Evolutionary conservation across 1,284 basidiomycete genomes (phyloP).

Genomic region (Cystobasidiaceae sp.): DNA sequence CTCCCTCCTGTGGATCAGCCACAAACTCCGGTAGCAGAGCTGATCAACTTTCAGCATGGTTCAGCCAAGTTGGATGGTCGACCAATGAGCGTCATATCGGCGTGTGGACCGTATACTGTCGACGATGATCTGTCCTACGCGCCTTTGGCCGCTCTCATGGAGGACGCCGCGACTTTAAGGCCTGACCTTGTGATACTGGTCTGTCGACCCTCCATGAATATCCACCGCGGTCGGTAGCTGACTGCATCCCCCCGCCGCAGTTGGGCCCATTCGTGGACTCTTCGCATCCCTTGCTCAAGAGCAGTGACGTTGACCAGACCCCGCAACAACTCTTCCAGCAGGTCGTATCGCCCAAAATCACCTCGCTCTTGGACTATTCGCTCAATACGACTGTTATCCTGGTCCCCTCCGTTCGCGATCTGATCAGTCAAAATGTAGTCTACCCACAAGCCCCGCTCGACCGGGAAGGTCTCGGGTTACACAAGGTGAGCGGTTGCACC

Average conservation of each 20-base stretch:
- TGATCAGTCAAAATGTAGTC: constrained; percentile 71
- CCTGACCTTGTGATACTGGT: constrained; percentile 78
- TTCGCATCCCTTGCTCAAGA: constrained; percentile 64
- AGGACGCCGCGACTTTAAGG: constrained; percentile 56
- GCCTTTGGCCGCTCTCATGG: constrained; percentile 61
- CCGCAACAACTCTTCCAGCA: constrained; percentile 66
- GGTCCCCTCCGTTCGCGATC: constrained; percentile 74
- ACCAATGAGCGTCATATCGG: constrained; percentile 63
- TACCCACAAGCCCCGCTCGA: constrained; percentile 78
- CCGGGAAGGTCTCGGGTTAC: constrained; percentile 48
- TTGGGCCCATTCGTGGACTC: constrained; percentile 84
- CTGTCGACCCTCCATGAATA: no score
- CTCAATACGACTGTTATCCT: constrained; percentile 68
- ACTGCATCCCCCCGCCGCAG: constrained; percentile 51
- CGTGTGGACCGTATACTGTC: constrained; percentile 73
- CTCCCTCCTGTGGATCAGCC: constrained; percentile 48
- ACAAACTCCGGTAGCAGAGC: constrained; percentile 42
- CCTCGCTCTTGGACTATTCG: constrained; percentile 57
- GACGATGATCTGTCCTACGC: constrained; percentile 71
- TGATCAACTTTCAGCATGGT: constrained; percentile 45
- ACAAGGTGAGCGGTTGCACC: constrained; percentile 49
- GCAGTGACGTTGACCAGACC: constrained; percentile 62
- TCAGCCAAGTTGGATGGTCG: constrained; percentile 45
- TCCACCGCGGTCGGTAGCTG: no score
- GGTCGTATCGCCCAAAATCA: constrained; percentile 60